Conservation (phyloP, 2,329 filamentous ascomycete species). For the Nemania sp. region DNA sequence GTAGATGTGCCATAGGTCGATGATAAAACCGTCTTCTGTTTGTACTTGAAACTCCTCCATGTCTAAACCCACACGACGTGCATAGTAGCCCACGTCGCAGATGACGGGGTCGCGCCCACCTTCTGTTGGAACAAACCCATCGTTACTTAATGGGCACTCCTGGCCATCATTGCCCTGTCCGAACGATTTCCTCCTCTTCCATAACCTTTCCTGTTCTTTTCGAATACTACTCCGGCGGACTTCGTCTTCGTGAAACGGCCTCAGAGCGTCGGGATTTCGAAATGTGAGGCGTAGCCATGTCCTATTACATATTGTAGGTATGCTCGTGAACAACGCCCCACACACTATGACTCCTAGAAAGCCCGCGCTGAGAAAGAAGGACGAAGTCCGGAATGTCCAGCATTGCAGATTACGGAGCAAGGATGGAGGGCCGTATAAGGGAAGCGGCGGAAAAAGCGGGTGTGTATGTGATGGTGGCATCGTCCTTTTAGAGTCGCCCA, state of each 20-base stretch:
- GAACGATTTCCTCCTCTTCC: slow-evolving; percentile 63
- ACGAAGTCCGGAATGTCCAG: slow-evolving; percentile 72
- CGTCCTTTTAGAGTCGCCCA: slow-evolving; percentile 59
- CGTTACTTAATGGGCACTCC: slow-evolving; percentile 56
- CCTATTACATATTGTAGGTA: slow-evolving; percentile 64
- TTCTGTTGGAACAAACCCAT: slow-evolving; percentile 79
- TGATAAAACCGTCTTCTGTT: slow-evolving; percentile 93
- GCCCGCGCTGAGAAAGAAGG: slow-evolving; percentile 79
- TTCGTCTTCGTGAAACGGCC: slow-evolving; percentile 83
- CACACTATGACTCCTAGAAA: slow-evolving; percentile 83
- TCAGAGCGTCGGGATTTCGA: slow-evolving; percentile 67
- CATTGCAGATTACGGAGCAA: slow-evolving; percentile 74
- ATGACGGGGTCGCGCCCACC: slow-evolving; percentile 83
- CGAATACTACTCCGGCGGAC: slow-evolving; percentile 66
- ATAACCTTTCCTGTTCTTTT: slow-evolving; percentile 69
- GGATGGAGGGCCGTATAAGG: slow-evolving; percentile 82
- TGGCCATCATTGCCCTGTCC: slow-evolving; percentile 57
- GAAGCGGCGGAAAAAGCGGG: slow-evolving; percentile 85
- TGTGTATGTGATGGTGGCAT: slow-evolving; percentile 78
- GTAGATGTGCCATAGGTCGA: slow-evolving; percentile 89
- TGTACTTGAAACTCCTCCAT: slow-evolving; percentile 86
- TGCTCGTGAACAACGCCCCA: slow-evolving; percentile 76
- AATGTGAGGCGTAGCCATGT: slow-evolving; percentile 67
- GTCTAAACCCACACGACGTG: slow-evolving; percentile 86
- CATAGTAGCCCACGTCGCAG: slow-evolving; percentile 87